phyloP scores from a whole-genome alignment of 2,329 filamentous ascomycete species.

The Stemphylium lycopersici region DNA sequence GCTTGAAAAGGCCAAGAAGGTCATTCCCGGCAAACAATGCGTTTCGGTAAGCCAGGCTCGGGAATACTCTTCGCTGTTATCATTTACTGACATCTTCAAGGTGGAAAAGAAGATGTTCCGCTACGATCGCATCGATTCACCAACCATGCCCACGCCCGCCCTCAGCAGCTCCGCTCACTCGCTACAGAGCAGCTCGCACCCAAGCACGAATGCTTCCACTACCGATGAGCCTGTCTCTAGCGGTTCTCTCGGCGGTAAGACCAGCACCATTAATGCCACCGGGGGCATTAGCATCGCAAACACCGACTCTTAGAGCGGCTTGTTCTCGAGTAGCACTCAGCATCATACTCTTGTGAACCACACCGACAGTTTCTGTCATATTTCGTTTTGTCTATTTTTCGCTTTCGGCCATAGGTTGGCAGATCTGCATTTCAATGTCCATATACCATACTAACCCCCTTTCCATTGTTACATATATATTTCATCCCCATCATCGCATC shows the following conservation, averaged over 20 bases:
- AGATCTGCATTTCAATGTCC: conserved; percentile 31
- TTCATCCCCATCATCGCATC: background rate
- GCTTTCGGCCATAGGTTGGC: conserved; percentile 13
- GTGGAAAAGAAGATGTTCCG: conserved; percentile 59
- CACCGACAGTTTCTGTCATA: conserved; percentile 3
- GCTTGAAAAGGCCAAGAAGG: conserved; percentile 52
- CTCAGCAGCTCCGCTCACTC: conserved; percentile 73
- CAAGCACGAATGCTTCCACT: conserved; percentile 67
- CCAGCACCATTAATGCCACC: conserved; percentile 12
- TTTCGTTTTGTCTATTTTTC: conserved; percentile 8
- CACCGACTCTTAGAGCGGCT: conserved; percentile 10
- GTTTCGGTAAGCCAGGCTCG: conserved; percentile 38
- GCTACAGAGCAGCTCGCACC: conserved; percentile 69
- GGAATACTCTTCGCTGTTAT: background rate
- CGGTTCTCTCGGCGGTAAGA: conserved; percentile 18
- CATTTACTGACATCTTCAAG: conserved; percentile 16
- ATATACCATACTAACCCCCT: conserved; percentile 27
- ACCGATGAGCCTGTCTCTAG: conserved; percentile 51
- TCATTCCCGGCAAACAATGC: conserved; percentile 52
- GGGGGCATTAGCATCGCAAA: conserved; percentile 28
- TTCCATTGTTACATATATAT: conserved; percentile 14
- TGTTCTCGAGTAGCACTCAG: conserved; percentile 4
- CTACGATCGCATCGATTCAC: conserved; percentile 43
- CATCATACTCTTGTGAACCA: conserved; percentile 5
- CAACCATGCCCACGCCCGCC: conserved; percentile 59